Base-by-base conservation (phyloP, 2,329 filamentous ascomycete species). In the Paracorniculantispora psalliotae region DNA sequence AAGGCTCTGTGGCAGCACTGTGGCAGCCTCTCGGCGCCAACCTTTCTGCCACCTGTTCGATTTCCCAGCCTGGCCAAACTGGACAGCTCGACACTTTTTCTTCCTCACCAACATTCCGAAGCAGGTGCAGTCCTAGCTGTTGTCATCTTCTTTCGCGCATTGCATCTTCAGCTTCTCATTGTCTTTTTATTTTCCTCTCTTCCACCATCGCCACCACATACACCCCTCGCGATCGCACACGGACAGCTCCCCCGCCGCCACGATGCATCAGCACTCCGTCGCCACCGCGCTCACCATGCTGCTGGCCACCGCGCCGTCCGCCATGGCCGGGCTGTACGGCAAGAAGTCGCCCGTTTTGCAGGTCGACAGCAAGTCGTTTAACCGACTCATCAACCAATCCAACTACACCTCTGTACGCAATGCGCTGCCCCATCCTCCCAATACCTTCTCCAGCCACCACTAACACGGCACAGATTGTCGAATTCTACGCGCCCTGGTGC, bases 401-500 rank as follows among this genome's bases (percentile, higher is more conserved):
- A 97, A 97, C 71, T 81, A 97, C 74, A 96, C 92, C 44, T 92
- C 92, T 55, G 92, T 96, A 83, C 72, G 87, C 71, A 2, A 30
- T 15, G 26, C 17, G 17, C 51, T 26, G 21, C 8, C 41, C 12
- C 25, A 21, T 2, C 41, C 10, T 26, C 6, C 2, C 4, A 23
- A 19, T 33, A 15, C 10, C 4, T n/a, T n/a, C n/a, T 8, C 6
- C 28, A 37, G 33, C 4, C 23, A 26, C 30, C 35, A 57, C 49
- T 54, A 59, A 59, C 49, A 54, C 35, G 33, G 26, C 46, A 19
- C 64, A 86, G 81, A 81, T 86, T 48, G 76, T 86, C 71, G 91
- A 92, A 76, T 97, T 97, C 81, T 97, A 96, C 70, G 93, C 93
- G 9, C 93, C 93, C 25, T 97, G 93, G 93, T 97, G 94, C 69